Evolutionary conservation across 257 asterid genomes (phyloP), one percentile per base, ranked within the genome.

Genomic region (Gardenia jasminoides): DNA sequence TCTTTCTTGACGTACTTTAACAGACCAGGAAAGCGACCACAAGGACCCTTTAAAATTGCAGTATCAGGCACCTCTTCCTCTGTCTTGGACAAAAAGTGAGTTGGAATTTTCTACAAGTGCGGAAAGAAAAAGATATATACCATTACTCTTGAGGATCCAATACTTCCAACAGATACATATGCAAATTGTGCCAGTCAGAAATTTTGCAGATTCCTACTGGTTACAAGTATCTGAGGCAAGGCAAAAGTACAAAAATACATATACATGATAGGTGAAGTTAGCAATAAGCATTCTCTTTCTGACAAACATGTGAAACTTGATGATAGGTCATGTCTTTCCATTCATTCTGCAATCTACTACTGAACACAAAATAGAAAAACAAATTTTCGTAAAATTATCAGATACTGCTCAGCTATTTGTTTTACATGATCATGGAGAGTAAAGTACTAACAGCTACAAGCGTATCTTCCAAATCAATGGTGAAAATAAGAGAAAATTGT

Each of bases 71-170:
- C 56, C 56, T 10, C 56, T 22, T 58, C 69, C 69, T 33, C 43
- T 7, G 58, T 15, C 1, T 12, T 22, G 39, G 12, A 22, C 50
- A 74, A 19, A 74, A 74, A 56, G 19, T 10, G 26, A 9, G 69
- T 24, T 36, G 47, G 78, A 74, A 74, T 56, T 74, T 28, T 39
- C 78, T 74, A 56, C 2, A 56, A 74, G 47, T 67, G 73, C 10
- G 41, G 52, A 41, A 68, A 68, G 68, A 64, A 68, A 36, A 68
- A 46, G 26, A 19, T 31, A 39, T 39, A 64, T 6, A 11, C 28
- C 28, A 6, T 36, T 64, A 26, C 33, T 12, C 30, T 10, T 64
- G 39, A 64, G 39, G 41, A 28, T 26, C 36, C 7, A 12, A 3
- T 20, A 11, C 33, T 26, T 26, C 68, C 13, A 64, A 64, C 5